Evolutionary conservation across 306 rosid species (phyloP).

Genomic region (Lagenaria siceraria): DNA sequence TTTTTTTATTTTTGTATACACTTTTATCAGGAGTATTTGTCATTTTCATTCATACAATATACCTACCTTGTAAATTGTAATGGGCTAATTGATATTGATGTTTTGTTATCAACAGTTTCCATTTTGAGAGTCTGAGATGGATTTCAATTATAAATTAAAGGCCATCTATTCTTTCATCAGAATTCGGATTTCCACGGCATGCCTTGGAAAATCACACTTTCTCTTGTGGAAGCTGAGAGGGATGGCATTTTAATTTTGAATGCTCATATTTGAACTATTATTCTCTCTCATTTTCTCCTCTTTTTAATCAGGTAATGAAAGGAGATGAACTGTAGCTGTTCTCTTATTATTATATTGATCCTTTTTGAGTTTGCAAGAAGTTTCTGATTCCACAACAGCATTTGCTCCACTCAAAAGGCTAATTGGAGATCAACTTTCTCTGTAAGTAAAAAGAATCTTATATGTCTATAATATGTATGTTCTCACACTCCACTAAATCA

Average conservation of each 20-base stretch:
- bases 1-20: background rate
- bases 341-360: conserved; percentile 4
- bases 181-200: background rate
- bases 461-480: background rate
- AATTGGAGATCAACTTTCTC: background rate
- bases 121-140: conserved; percentile 7
- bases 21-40: background rate
- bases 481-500: background rate
- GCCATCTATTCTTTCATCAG: background rate
- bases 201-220: background rate
- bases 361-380: background rate
- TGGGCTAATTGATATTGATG: background rate
- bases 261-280: background rate
- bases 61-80: background rate
- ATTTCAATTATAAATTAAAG: background rate
- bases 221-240: conserved; percentile 7
- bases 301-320: background rate
- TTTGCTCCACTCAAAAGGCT: background rate
- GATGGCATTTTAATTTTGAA: conserved; percentile 2
- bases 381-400: background rate
- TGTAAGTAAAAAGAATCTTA: background rate
- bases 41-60: background rate
- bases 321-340: background rate
- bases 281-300: background rate
- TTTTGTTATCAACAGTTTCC: background rate